A percentile compares a stretch with the other conserved stretches of the same genome.
Evolutionary conservation across 306 rosid genomes (phyloP).

Genomic region (Pachyrhizus erosus): DNA sequence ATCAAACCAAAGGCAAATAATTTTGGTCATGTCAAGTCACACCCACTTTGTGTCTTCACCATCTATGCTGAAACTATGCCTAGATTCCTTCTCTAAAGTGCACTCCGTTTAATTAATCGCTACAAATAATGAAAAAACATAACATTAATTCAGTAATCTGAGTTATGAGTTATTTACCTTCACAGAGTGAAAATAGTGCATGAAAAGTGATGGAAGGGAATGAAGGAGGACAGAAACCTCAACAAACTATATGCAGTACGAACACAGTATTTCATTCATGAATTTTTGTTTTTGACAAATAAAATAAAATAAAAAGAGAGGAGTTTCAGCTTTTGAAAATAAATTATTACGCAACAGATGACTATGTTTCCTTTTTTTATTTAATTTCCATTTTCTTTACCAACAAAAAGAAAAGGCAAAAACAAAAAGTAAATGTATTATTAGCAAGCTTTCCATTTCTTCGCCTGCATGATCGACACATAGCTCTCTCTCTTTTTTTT

Average conservation of each 20-base stretch:
- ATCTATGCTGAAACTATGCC: constrained; percentile 12
- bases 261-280: constrained; percentile 7
- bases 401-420: constrained; percentile 31
- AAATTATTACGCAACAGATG: constrained; percentile 27
- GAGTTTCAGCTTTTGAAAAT: constrained; percentile 37
- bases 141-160: constrained; percentile 11
- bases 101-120: neutral
- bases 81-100: constrained; percentile 18
- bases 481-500: neutral
- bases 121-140: constrained; percentile 17
- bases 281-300: constrained; percentile 5
- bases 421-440: constrained; percentile 30
- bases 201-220: constrained; percentile 34
- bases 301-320: neutral
- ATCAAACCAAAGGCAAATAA: constrained; percentile 34
- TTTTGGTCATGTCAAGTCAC: constrained; percentile 42
- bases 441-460: constrained; percentile 23
- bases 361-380: neutral
- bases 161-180: constrained; percentile 53
- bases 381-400: neutral
- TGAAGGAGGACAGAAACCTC: constrained; percentile 50
- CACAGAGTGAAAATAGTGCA: constrained; percentile 38
- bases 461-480: constrained; percentile 37
- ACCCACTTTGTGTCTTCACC: constrained; percentile 30
- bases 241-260: constrained; percentile 30